Evolutionary conservation across 371 early-diverging fungal species (phyloP).

Genomic region (Agmasoma carcini): DNA sequence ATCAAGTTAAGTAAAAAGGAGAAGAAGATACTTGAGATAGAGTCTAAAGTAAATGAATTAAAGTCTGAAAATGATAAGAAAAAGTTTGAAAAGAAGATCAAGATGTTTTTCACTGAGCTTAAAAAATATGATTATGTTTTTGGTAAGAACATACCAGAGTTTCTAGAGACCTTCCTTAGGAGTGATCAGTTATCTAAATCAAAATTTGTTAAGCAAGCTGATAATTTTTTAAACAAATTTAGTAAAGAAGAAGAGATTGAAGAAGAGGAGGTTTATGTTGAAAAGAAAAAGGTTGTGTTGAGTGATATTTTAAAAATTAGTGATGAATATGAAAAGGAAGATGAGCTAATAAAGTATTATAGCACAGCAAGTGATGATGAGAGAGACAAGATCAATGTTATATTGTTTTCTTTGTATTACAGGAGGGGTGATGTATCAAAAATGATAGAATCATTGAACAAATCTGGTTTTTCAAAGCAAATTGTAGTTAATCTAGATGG

Average conservation of each 20-base stretch:
- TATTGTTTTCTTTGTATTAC: slow-evolving; percentile 22
- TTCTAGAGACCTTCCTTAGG: slow-evolving; percentile 14
- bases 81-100: slow-evolving; percentile 39
- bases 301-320: slow-evolving; percentile 15
- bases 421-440: slow-evolving; percentile 4
- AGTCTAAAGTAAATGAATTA: slow-evolving; percentile 16
- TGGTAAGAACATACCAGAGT: slow-evolving; percentile 1
- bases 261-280: slow-evolving; percentile 15
- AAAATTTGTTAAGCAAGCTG: slow-evolving; percentile 9
- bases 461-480: neutral
- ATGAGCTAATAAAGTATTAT: slow-evolving; percentile 2
- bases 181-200: slow-evolving; percentile 6
- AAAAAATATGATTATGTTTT: slow-evolving; percentile 20
- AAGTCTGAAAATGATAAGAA: slow-evolving; percentile 15
- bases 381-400: neutral
- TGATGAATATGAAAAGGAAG: slow-evolving; percentile 7
- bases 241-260: slow-evolving; percentile 4
- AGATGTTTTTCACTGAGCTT: slow-evolving; percentile 35
- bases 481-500: slow-evolving; percentile 6
- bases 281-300: slow-evolving; percentile 6
- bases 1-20: slow-evolving; percentile 19
- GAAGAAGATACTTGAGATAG: slow-evolving; percentile 14
- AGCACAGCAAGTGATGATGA: neutral
- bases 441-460: slow-evolving; percentile 9
- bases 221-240: slow-evolving; percentile 14